Evolutionary conservation across 108 stramenopile species (phyloP).

Genomic region (Epithemia pelagica): DNA sequence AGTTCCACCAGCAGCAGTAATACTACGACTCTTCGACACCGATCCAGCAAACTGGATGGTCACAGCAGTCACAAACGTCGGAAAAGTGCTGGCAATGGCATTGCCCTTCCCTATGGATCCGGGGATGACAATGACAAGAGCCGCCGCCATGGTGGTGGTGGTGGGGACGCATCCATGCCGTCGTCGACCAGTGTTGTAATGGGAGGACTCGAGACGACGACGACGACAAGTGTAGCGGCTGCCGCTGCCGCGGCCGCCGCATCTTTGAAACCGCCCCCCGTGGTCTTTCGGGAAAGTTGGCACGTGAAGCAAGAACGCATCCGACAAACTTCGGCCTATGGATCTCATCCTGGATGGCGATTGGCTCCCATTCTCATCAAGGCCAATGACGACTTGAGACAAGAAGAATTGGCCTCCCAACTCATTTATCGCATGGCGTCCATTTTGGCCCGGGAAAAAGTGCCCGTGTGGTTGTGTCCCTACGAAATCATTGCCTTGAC

Average conservation of each 20-base stretch:
- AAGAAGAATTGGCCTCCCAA: constrained; percentile 92
- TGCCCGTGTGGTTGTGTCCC: constrained; percentile 88
- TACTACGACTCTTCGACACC: background rate
- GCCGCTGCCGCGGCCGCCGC: background rate
- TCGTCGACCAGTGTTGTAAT: too few species aligned
- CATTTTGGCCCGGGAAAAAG: constrained; percentile 79
- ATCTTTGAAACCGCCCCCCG: constrained; percentile 42
- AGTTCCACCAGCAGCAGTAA: background rate
- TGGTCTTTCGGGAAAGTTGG: constrained; percentile 95
- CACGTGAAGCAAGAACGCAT: constrained; percentile 81
- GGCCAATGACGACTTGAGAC: constrained; percentile 94
- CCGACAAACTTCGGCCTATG: constrained; percentile 65
- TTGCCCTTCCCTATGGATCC: background rate
- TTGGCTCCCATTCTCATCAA: constrained; percentile 93
- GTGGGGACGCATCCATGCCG: background rate
- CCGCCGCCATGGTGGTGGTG: background rate
- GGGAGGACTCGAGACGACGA: too few species aligned
- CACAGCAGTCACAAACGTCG: background rate
- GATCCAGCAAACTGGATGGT: background rate
- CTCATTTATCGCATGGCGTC: constrained; percentile 82
- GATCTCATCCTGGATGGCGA: constrained; percentile 86
- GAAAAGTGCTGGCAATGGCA: background rate
- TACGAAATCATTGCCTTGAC: constrained; percentile 94
- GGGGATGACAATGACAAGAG: constrained; percentile 5
- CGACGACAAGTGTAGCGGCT: too few species aligned